Evolutionary conservation across 768 basidiomycete genomes (phyloP).

Genomic region (Boletus subcaerulescens): DNA sequence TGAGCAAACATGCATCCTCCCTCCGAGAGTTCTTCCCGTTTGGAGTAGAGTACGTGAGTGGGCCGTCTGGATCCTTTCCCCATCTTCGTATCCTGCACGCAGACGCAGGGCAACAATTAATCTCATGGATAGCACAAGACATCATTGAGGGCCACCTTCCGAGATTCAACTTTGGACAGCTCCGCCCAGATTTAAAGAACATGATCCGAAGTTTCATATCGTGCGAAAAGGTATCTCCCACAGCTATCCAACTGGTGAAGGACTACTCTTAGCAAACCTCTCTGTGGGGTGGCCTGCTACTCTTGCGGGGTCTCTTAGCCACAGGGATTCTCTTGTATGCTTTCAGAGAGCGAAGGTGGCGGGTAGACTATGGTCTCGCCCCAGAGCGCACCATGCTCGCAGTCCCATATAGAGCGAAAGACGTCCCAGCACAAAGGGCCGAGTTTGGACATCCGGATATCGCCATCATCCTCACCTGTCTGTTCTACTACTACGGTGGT

Average conservation of each 20-base stretch:
- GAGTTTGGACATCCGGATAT: slow-evolving; percentile 39
- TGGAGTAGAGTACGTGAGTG: slow-evolving; percentile 15
- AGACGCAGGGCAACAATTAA: slow-evolving; percentile 11
- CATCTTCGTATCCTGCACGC: slow-evolving; percentile 21
- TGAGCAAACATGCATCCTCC: slow-evolving; percentile 14
- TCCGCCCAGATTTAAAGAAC: not conserved
- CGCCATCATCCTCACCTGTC: slow-evolving; percentile 32
- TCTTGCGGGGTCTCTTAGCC: slow-evolving; percentile 35
- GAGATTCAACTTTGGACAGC: slow-evolving; percentile 16
- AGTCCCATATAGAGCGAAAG: slow-evolving; percentile 38
- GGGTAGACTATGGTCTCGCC: slow-evolving; percentile 37
- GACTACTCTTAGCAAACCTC: not conserved
- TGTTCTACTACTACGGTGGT: slow-evolving; percentile 37
- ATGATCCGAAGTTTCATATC: slow-evolving; percentile 25
- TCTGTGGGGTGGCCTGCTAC: slow-evolving; percentile 23
- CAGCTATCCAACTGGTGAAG: slow-evolving; percentile 1
- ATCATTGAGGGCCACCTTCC: slow-evolving; percentile 14
- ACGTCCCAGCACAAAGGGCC: slow-evolving; percentile 33
- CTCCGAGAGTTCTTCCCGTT: slow-evolving; percentile 3
- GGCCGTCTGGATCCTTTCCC: slow-evolving; percentile 18
- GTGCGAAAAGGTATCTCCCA: not conserved
- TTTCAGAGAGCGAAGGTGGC: slow-evolving; percentile 35
- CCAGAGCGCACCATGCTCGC: slow-evolving; percentile 32
- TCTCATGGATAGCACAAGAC: slow-evolving; percentile 11
- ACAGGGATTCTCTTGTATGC: slow-evolving; percentile 29